Evolutionary conservation across 1,284 basidiomycete species (phyloP), one percentile per base, ranked within the genome.

Genomic region (Ustilago bromivora): DNA sequence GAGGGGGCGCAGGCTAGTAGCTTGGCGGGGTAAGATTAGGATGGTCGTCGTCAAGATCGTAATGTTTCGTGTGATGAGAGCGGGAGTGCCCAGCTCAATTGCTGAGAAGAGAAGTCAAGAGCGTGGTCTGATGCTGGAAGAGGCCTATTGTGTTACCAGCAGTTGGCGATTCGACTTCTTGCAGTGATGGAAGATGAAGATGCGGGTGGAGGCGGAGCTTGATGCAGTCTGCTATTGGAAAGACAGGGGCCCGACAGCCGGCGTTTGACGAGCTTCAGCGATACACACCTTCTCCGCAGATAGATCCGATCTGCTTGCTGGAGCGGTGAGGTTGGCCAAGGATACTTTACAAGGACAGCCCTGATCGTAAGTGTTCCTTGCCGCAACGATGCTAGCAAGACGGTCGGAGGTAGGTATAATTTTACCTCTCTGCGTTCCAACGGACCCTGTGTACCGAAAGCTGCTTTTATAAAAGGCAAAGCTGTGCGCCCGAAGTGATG

Each of bases 21-120:
- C 46, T 7, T 19, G 19, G 36, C 32, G 34, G 47, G 52, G 47
- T 32, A 19, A 60, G 32, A 40, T 40, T 11, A 6, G 53, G 47
- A 17, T 23, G 43, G 19, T 32, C 5, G 57, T 68, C 66, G 71
- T 73, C 49, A 68, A 61, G 59, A 57, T 65, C 71, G 71, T 73
- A 34, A 58, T 11, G 57, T 35, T 57, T 64, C 66, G 71, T 73
- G 58, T 51, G 31, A 41, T 4, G 34, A 41, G 31, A 51, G 43
- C 19, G 31, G 31, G 17, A 9, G n/a, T 11, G 12, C 15, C 2
- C 40, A 17, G 17, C 13, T 17, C 7, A 6, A 12, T 12, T 12
- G 40, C 40, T 41, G 12, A 12, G 17, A 46, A 46, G n/a, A 10
- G 10, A 19, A 15, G n/a, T 19, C n/a, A 8, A 19, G 19, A 15